Conservation (phyloP, 306 rosid species). For the Delonix regia region DNA sequence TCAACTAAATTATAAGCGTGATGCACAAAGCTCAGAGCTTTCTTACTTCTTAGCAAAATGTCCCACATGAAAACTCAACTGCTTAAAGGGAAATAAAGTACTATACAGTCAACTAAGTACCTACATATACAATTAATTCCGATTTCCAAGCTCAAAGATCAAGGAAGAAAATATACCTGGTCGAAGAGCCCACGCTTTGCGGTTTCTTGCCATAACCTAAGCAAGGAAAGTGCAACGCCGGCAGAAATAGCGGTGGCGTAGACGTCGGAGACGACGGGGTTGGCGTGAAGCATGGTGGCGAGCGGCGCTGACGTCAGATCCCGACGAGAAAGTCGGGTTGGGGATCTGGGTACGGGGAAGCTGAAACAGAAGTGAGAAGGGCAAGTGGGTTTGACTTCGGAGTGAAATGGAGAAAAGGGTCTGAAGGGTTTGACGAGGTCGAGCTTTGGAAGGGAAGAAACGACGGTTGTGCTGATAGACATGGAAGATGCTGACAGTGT, state of each 20-base stretch:
- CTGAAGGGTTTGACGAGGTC: not conserved
- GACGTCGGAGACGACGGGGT: slow-evolving; percentile 65
- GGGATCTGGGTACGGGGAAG: not conserved
- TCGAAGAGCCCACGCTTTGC: slow-evolving; percentile 71
- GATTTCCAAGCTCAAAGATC: not conserved
- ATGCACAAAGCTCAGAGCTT: not conserved
- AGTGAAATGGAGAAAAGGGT: slow-evolving; percentile 16
- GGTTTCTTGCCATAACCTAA: slow-evolving; percentile 69
- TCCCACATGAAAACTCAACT: not conserved
- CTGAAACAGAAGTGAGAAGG: not conserved
- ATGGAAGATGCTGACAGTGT: not conserved
- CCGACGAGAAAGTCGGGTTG: not conserved
- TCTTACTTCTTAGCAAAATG: not conserved
- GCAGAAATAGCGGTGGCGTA: slow-evolving; percentile 60
- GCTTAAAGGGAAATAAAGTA: not conserved
- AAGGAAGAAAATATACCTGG: slow-evolving; percentile 51
- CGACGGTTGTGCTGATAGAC: not conserved
- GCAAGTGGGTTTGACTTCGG: slow-evolving; percentile 32
- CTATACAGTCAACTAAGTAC: not conserved
- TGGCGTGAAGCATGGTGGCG: slow-evolving; percentile 58
- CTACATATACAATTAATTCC: not conserved
- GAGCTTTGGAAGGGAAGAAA: not conserved
- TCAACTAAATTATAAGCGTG: not conserved
- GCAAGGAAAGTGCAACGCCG: slow-evolving; percentile 56
- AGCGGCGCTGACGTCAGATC: slow-evolving; percentile 31